phyloP scores from a whole-genome alignment of 495 filamentous ascomycete species.

The Penicillium canescens region DNA sequence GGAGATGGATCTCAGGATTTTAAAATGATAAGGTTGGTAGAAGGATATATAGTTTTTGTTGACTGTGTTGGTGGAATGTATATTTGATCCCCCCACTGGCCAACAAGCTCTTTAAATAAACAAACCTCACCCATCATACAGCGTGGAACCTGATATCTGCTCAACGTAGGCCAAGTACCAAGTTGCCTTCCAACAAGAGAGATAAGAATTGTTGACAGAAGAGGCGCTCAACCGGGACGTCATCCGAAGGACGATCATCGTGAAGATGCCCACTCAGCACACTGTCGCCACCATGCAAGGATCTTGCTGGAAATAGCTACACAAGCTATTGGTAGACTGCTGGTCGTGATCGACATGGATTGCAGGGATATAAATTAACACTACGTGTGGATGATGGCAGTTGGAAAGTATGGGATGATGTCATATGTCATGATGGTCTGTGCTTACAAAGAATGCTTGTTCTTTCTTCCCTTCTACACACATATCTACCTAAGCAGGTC shows the following conservation, averaged over 20 bases:
- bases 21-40: not conserved
- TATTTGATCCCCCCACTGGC: not conserved
- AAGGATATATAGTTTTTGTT: not conserved
- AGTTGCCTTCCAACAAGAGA: constrained; percentile 8
- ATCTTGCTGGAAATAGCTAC: not conserved
- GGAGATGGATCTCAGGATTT: not conserved
- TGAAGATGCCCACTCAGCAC: not conserved
- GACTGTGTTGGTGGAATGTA: not conserved
- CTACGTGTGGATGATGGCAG: constrained; percentile 1
- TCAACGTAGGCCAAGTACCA: constrained; percentile 22
- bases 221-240: constrained; percentile 18
- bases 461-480: too few species aligned
- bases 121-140: not conserved
- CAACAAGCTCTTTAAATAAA: constrained; percentile 6
- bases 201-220: constrained; percentile 7
- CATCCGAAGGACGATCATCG: constrained; percentile 23
- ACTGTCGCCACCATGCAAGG: not conserved
- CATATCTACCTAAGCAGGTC: too few species aligned
- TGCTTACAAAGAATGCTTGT: too few species aligned
- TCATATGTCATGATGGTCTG: too few species aligned
- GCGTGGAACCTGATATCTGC: not conserved
- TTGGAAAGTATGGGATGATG: not conserved
- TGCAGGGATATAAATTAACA: constrained; percentile 1
- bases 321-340: not conserved
- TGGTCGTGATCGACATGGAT: not conserved